Percentiles rank a stretch among this genome's conserved stretches.
phyloP scores from a whole-genome alignment of 345 rosid genomes.

The Eucalyptus fibrosa region DNA sequence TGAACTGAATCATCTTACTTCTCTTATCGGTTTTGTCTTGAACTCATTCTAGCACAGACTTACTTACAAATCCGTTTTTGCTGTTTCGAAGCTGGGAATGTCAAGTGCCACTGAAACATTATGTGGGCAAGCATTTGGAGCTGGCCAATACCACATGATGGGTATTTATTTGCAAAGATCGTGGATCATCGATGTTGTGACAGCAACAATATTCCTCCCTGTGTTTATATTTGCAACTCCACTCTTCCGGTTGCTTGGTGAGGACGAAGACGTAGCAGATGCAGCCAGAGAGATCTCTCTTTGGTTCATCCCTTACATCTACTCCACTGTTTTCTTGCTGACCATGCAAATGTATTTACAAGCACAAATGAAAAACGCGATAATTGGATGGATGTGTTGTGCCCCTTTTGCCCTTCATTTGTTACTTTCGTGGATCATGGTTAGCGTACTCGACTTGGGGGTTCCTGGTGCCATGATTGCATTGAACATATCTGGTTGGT shows the following conservation, averaged over 20 bases:
- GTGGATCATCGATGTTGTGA: background rate
- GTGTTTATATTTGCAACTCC: background rate
- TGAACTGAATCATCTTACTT: background rate
- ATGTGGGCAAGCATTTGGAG: slow-evolving; percentile 31
- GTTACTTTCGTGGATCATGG: background rate
- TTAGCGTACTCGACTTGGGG: background rate
- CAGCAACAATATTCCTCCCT: background rate
- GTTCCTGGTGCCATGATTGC: background rate
- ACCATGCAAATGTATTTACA: slow-evolving; percentile 21
- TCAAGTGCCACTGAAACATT: slow-evolving; percentile 28
- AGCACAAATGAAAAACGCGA: background rate
- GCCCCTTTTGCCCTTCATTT: background rate
- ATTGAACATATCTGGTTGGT: background rate
- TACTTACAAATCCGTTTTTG: background rate
- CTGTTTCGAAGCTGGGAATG: slow-evolving; percentile 16
- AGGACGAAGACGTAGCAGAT: background rate
- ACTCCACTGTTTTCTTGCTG: background rate
- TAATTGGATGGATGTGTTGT: background rate
- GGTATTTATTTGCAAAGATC: slow-evolving; percentile 28
- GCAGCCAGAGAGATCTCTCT: background rate
- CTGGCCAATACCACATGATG: slow-evolving; percentile 16
- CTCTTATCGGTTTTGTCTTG: background rate
- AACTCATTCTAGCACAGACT: background rate
- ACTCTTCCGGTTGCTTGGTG: background rate
- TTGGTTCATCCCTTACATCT: background rate